phyloP scores from a whole-genome alignment of 2,329 filamentous ascomycete genomes.

The Pestalotiopsis sp. region DNA sequence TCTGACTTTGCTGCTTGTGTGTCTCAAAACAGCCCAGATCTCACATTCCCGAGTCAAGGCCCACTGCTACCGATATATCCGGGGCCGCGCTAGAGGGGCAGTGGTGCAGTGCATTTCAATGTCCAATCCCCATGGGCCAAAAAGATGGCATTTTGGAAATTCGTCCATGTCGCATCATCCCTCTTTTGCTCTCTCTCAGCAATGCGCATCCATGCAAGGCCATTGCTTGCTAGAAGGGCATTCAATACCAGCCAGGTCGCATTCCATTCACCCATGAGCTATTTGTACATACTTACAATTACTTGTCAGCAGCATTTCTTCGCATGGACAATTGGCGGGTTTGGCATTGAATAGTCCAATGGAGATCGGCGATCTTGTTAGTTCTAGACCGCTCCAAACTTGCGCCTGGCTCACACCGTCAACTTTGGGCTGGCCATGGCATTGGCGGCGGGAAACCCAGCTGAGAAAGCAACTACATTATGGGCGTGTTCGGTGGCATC shows the following conservation, averaged over 20 bases:
- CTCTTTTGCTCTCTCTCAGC: neutral
- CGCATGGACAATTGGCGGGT: neutral
- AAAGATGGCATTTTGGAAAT: slow-evolving; percentile 1
- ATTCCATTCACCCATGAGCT: neutral
- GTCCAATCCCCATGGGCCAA: neutral
- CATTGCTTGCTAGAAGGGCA: neutral
- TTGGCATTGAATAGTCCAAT: slow-evolving; percentile 10
- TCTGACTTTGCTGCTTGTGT: neutral
- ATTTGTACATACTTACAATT: neutral
- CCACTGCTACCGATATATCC: slow-evolving; percentile 4
- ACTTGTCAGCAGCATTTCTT: neutral
- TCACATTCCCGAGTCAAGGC: slow-evolving; percentile 6
- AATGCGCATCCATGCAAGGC: neutral
- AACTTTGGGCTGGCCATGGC: neutral
- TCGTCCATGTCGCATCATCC: neutral
- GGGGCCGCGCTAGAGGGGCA: neutral
- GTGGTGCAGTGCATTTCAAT: neutral
- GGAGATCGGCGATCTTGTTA: neutral
- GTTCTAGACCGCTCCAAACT: slow-evolving; percentile 7
- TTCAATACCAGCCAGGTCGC: neutral
- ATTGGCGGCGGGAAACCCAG: slow-evolving; percentile 1
- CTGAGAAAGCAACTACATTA: slow-evolving; percentile 5
- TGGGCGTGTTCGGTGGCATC: too few relatives aligned
- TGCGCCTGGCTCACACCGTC: neutral
- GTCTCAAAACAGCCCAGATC: neutral